Base-by-base conservation (phyloP, 345 rosid genomes). In the Gossypium bickii region DNA sequence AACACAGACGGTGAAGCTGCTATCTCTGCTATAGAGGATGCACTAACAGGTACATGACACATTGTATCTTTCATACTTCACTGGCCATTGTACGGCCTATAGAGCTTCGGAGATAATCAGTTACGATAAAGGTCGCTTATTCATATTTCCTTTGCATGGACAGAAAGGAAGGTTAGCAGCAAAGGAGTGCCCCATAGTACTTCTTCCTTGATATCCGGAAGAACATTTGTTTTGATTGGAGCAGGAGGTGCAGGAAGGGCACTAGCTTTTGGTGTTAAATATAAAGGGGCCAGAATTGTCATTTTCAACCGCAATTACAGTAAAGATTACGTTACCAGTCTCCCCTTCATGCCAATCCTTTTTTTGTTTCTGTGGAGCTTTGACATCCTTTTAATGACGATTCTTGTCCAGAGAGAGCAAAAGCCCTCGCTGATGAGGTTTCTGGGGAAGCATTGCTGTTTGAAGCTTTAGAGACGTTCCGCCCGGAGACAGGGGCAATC, bases 1-100 rank as follows among this genome's bases (percentile, higher is more conserved):
- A 84, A 82, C 71, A 85, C 87, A 58, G 87, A 85, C 48, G 80
- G 85, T n/a, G 85, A 82, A 27, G 83, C 87, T 71, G 75, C 85
- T 12, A 72, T 85, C 55, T 74, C 80, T 11, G 87, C 87, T n/a
- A 85, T 85, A 49, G 87, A 85, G 76, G 82, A 84, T 74, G 87
- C 85, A 47, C 70, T 84, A 9, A 80, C 71, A 76, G 82, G 83
- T 80, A 75, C 15, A 15, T 25, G 34, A 51, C 7, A 59, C 27
- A 25, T 22, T 59, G 17, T 59, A 59, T 59, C 15, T 59, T 59
- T 17, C 9, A 15, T 17, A 16, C 18, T 6, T 52, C 20, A 15
- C n/a, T 52, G 56, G 3, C 8, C 15, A 10, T 9, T 58, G 62
- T 5, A 34, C 7, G 62, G 15, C 51, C 13, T 24, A 20, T 9